phyloP scores from a whole-genome alignment of 257 asterid species.

The Schizonepeta tenuifolia region DNA sequence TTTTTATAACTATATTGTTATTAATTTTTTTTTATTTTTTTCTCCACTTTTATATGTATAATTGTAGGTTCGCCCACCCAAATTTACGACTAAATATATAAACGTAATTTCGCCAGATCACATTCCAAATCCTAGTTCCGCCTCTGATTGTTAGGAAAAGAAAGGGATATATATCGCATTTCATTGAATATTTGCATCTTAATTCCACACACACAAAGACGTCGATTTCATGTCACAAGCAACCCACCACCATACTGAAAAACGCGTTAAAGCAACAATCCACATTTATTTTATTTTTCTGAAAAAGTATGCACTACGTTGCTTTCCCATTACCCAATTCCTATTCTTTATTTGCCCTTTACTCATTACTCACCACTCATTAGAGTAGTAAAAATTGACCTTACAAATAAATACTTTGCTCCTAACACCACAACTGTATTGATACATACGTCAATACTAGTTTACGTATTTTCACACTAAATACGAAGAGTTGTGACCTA shows the following conservation, averaged over 20 bases:
- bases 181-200: not conserved
- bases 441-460: not conserved
- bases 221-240: slow-evolving; percentile 35
- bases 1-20: too few species aligned
- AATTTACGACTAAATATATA: too few species aligned
- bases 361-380: slow-evolving; percentile 11
- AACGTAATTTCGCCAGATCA: too few species aligned
- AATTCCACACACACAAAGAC: slow-evolving; percentile 8
- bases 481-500: not conserved
- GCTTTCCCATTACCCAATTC: slow-evolving; percentile 40
- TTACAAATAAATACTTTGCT: not conserved
- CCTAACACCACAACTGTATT: not conserved
- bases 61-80: too few species aligned
- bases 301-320: slow-evolving; percentile 40
- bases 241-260: slow-evolving; percentile 32
- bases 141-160: not conserved
- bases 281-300: not conserved
- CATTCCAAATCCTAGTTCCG: too few species aligned
- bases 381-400: slow-evolving; percentile 17
- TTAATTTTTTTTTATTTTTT: too few species aligned
- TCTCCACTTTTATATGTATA: too few species aligned
- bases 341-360: slow-evolving; percentile 11
- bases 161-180: not conserved
- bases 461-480: not conserved
- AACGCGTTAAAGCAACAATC: slow-evolving; percentile 43